phyloP scores from a whole-genome alignment of 2,329 filamentous ascomycete genomes.

The Sarocladium kiliense region DNA sequence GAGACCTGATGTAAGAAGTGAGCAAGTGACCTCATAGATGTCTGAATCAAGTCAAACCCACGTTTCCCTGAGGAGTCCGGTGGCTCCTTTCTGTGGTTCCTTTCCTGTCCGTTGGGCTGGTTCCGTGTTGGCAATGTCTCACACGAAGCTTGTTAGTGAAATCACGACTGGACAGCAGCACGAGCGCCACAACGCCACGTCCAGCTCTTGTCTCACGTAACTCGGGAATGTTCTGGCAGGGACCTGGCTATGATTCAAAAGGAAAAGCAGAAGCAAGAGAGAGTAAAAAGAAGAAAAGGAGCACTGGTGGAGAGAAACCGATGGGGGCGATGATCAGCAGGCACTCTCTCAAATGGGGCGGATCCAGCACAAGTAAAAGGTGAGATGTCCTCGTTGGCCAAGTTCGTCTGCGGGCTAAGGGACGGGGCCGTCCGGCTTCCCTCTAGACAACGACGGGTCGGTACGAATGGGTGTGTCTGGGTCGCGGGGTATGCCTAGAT shows the following conservation, averaged over 20 bases:
- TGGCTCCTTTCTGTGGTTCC: neutral
- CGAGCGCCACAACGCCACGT: slow-evolving; percentile 2
- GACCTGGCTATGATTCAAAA: neutral
- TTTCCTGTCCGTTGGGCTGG: neutral
- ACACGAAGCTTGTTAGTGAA: neutral
- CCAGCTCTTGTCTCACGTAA: slow-evolving; percentile 6
- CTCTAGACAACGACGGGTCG: neutral
- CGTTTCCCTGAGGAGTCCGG: neutral
- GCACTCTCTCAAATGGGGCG: neutral
- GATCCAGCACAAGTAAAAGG: slow-evolving; percentile 3
- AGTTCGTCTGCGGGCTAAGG: neutral
- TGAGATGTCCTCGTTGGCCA: neutral
- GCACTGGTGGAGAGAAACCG: neutral
- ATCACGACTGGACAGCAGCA: neutral
- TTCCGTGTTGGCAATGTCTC: neutral
- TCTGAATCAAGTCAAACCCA: neutral
- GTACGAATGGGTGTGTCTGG: neutral
- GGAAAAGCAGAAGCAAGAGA: neutral
- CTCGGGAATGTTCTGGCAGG: neutral
- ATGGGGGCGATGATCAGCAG: neutral
- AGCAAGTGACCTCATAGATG: slow-evolving; percentile 6
- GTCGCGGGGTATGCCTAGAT: neutral
- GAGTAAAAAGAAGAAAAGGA: neutral
- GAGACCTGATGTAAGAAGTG: neutral
- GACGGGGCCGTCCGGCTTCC: neutral